phyloP scores from a whole-genome alignment of 495 filamentous ascomycete species.

The Jackrogersella multiformis region DNA sequence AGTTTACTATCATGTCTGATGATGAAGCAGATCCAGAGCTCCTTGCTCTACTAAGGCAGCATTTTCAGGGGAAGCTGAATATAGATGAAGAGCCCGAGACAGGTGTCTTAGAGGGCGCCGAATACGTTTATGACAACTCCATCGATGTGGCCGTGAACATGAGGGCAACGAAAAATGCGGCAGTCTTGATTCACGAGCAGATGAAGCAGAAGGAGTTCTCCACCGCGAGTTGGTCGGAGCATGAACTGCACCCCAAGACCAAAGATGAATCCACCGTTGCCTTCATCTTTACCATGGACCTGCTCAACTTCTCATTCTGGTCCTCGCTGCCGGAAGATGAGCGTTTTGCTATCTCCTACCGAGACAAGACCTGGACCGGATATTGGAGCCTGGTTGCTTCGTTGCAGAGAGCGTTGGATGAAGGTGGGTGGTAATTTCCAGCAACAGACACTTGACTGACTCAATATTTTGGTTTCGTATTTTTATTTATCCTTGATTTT shows the following conservation, averaged over 20 bases:
- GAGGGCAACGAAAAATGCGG: slow-evolving; percentile 79
- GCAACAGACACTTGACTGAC: slow-evolving; percentile 6
- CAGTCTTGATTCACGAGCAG: slow-evolving; percentile 74
- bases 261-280: slow-evolving; percentile 80
- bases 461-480: not conserved
- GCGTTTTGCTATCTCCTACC: slow-evolving; percentile 82
- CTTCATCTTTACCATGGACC: slow-evolving; percentile 96
- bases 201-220: slow-evolving; percentile 89
- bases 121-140: slow-evolving; percentile 89
- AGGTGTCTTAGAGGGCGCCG: slow-evolving; percentile 80
- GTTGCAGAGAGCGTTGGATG: slow-evolving; percentile 86
- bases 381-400: slow-evolving; percentile 95
- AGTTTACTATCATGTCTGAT: slow-evolving; percentile 72
- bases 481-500: slow-evolving; percentile 3
- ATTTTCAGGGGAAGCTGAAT: slow-evolving; percentile 67
- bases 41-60: slow-evolving; percentile 83
- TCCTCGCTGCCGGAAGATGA: slow-evolving; percentile 69
- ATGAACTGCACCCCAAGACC: slow-evolving; percentile 87
- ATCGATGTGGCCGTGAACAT: slow-evolving; percentile 91
- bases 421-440: slow-evolving; percentile 64
- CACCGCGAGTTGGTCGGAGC: slow-evolving; percentile 82
- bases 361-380: slow-evolving; percentile 84
- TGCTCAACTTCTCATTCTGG: slow-evolving; percentile 98
- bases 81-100: slow-evolving; percentile 69
- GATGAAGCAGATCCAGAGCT: slow-evolving; percentile 90